Evolutionary conservation across 305 asterid species (phyloP).

Genomic region (Plantago rigida): DNA sequence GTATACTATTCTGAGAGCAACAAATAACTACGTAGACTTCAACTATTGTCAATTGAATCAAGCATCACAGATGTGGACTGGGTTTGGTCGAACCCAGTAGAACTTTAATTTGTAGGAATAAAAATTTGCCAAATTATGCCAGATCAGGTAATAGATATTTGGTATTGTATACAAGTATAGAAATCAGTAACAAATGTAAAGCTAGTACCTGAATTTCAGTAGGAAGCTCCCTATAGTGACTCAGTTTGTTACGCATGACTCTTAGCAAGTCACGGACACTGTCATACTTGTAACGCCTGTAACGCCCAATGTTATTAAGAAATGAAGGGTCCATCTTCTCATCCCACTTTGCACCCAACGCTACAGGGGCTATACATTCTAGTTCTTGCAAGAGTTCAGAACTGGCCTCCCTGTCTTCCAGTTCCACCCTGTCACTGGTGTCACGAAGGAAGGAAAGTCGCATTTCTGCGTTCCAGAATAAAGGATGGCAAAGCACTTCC

Average conservation of each 20-base stretch:
- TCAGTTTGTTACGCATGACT: conserved; percentile 85
- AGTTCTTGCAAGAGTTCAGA: conserved; percentile 57
- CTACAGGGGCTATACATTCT: conserved; percentile 56
- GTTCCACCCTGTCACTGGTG: conserved; percentile 79
- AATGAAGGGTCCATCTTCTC: conserved; percentile 69
- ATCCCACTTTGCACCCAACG: conserved; percentile 74
- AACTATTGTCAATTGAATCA: not conserved
- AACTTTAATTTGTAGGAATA: too few relatives aligned
- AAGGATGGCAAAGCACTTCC: conserved; percentile 71
- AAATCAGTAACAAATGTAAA: not conserved
- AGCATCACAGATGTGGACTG: too few relatives aligned
- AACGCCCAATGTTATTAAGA: conserved; percentile 53
- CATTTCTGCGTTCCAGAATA: conserved; percentile 80
- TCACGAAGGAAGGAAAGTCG: conserved; percentile 84
- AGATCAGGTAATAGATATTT: too few relatives aligned
- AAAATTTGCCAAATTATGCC: too few relatives aligned
- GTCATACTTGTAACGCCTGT: conserved; percentile 64
- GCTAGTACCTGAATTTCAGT: conserved; percentile 63
- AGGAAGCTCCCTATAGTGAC: conserved; percentile 86
- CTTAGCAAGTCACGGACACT: conserved; percentile 80
- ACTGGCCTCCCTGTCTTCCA: conserved; percentile 58
- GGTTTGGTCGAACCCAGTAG: too few relatives aligned
- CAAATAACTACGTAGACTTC: not conserved
- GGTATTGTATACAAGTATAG: not conserved
- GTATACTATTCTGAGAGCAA: too few relatives aligned